Evolutionary conservation across 2,329 filamentous ascomycete species (phyloP).

Genomic region (Penicillium sp.): DNA sequence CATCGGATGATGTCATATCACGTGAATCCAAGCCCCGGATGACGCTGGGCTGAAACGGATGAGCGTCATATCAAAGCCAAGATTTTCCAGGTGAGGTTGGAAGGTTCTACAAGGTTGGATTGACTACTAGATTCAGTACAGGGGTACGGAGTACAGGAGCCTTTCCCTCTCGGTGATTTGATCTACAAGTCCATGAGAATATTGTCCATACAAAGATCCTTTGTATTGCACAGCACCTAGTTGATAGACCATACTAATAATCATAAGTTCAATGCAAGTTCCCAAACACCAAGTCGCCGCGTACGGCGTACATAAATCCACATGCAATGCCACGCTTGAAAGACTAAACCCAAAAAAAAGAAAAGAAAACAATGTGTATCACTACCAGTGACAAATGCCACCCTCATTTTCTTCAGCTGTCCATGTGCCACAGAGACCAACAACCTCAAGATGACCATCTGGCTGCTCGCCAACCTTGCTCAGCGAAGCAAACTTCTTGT

Average conservation of each 20-base stretch:
- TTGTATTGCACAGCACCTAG: no score
- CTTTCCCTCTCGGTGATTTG: no score
- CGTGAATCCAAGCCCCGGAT: slow-evolving; percentile 5
- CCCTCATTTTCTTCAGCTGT: slow-evolving; percentile 79
- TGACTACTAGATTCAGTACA: no score
- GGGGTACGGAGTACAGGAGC: no score
- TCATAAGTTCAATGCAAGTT: neutral
- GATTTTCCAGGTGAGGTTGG: neutral
- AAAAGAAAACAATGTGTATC: neutral
- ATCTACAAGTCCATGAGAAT: neutral
- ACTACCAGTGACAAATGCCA: slow-evolving; percentile 57
- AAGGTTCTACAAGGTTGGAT: neutral
- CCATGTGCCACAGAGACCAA: slow-evolving; percentile 82
- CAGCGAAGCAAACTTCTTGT: slow-evolving; percentile 43
- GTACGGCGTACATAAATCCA: neutral
- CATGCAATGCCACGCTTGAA: slow-evolving; percentile 22
- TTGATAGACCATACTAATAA: neutral
- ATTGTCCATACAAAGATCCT: neutral
- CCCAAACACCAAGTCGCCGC: neutral
- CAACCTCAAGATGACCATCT: slow-evolving; percentile 57
- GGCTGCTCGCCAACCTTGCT: slow-evolving; percentile 56
- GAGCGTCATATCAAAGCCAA: neutral
- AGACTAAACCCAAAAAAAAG: neutral
- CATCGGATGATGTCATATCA: slow-evolving; percentile 23
- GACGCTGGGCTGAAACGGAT: neutral